Evolutionary conservation across 495 filamentous ascomycete species (phyloP).

Genomic region (Talaromyces liani): DNA sequence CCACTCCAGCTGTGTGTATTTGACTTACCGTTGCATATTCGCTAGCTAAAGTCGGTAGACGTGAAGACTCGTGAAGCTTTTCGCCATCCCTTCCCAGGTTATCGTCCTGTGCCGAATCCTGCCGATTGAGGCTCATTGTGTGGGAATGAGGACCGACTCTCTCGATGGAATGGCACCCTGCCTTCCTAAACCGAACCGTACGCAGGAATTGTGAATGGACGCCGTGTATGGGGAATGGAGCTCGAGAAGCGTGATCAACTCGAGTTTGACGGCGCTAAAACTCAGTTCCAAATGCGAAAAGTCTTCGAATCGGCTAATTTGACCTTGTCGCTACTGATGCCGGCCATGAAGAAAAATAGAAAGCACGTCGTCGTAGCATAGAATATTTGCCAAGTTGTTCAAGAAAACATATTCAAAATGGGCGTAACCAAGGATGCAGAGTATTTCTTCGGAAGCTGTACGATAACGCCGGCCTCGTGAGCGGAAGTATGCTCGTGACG

Average conservation of each 20-base stretch:
- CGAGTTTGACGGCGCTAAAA: background rate
- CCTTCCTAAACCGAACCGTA: background rate
- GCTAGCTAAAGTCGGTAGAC: conserved; percentile 7
- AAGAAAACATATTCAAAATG: background rate
- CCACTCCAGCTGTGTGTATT: background rate
- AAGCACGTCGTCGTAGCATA: background rate
- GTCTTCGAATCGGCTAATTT: background rate
- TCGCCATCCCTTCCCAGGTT: background rate
- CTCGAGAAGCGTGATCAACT: background rate
- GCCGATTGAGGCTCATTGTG: conserved; percentile 9
- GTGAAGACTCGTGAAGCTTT: conserved; percentile 11
- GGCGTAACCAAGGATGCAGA: background rate
- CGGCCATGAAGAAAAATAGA: conserved; percentile 6
- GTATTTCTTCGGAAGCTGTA: background rate
- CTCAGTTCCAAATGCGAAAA: background rate
- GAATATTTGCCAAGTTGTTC: background rate
- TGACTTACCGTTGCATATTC: conserved; percentile 2
- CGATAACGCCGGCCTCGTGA: background rate
- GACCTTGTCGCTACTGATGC: conserved; percentile 3
- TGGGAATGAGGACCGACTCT: background rate
- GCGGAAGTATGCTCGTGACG: background rate
- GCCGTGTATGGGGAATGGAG: background rate
- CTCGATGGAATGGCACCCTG: background rate
- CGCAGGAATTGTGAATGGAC: background rate
- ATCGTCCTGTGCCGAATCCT: background rate